Evolutionary conservation across 495 filamentous ascomycete species (phyloP).

Genomic region (Jackrogersella multiformis): DNA sequence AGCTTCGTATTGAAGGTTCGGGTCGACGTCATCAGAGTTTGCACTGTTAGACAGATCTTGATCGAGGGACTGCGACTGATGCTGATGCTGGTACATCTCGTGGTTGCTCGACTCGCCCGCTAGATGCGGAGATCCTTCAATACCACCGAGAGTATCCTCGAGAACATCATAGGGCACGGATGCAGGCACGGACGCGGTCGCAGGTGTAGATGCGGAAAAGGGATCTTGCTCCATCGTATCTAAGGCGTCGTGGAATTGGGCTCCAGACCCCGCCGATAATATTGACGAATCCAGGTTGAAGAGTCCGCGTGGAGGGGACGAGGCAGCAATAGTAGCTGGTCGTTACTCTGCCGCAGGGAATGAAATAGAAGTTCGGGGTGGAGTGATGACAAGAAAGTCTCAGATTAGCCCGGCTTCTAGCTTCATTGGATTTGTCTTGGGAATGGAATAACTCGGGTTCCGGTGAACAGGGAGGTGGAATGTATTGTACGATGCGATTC

Average conservation of each 20-base stretch:
- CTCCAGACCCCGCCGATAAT: conserved; percentile 56
- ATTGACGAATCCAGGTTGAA: conserved; percentile 61
- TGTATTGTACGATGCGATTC: conserved; percentile 15
- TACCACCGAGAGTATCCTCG: conserved; percentile 53
- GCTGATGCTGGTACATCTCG: conserved; percentile 46
- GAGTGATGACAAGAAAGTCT: conserved; percentile 37
- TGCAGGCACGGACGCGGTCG: not conserved
- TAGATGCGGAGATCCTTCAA: conserved; percentile 51
- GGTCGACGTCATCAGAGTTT: conserved; percentile 50
- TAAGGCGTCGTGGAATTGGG: conserved; percentile 61
- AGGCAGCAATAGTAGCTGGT: conserved; percentile 1
- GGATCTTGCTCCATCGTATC: conserved; percentile 61
- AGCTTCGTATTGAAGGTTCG: conserved; percentile 53
- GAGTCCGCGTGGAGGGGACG: conserved; percentile 2
- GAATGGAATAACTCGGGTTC: conserved; percentile 20
- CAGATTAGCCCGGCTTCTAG: conserved; percentile 44
- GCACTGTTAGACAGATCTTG: conserved; percentile 48
- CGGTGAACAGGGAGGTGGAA: conserved; percentile 13
- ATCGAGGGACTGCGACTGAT: conserved; percentile 53
- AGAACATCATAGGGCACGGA: conserved; percentile 43
- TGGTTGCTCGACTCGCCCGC: conserved; percentile 32
- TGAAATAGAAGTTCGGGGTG: not conserved
- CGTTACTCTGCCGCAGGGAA: conserved; percentile 26
- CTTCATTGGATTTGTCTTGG: conserved; percentile 47
- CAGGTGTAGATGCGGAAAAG: not conserved